phyloP scores from a whole-genome alignment of 2,329 filamentous ascomycete genomes.

The Purpureocillium takamizusanense region DNA sequence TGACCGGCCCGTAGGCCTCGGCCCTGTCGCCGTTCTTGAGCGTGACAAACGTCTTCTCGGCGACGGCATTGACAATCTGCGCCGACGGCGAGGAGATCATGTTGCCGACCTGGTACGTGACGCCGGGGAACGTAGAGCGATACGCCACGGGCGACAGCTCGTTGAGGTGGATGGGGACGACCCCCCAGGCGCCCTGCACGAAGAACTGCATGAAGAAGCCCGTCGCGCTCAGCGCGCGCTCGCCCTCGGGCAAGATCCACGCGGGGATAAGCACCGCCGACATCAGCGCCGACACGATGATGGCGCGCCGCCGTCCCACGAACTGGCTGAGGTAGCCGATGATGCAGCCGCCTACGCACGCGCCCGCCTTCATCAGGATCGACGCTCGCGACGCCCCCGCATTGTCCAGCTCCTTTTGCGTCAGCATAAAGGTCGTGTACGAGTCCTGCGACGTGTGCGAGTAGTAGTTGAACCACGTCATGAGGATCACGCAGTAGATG shows the following conservation, averaged over 20 bases:
- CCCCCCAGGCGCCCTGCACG: constrained; percentile 57
- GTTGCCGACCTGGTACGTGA: constrained; percentile 68
- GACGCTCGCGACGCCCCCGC: constrained; percentile 58
- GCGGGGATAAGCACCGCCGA: constrained; percentile 57
- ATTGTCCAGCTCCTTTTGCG: constrained; percentile 60
- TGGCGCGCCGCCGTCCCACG: constrained; percentile 61
- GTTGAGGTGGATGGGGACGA: constrained; percentile 65
- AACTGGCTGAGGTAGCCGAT: constrained; percentile 70
- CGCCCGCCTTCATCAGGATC: constrained; percentile 75
- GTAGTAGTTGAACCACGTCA: constrained; percentile 71
- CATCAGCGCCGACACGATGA: constrained; percentile 50
- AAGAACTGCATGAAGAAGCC: constrained; percentile 66
- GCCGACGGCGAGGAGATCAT: constrained; percentile 64
- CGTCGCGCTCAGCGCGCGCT: constrained; percentile 49
- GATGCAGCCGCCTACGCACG: constrained; percentile 63
- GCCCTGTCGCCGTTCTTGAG: constrained; percentile 45
- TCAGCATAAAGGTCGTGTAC: constrained; percentile 73
- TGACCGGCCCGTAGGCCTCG: constrained; percentile 64
- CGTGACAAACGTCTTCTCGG: constrained; percentile 52
- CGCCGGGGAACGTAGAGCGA: constrained; percentile 61
- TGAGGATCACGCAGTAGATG: constrained; percentile 67
- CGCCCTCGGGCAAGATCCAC: constrained; percentile 58
- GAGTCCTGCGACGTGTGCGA: constrained; percentile 74
- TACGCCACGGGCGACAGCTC: constrained; percentile 63
- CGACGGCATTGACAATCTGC: constrained; percentile 69